Evolutionary conservation across 768 basidiomycete species (phyloP), one percentile per base, ranked within the genome.

Genomic region (Serendipita sp.): DNA sequence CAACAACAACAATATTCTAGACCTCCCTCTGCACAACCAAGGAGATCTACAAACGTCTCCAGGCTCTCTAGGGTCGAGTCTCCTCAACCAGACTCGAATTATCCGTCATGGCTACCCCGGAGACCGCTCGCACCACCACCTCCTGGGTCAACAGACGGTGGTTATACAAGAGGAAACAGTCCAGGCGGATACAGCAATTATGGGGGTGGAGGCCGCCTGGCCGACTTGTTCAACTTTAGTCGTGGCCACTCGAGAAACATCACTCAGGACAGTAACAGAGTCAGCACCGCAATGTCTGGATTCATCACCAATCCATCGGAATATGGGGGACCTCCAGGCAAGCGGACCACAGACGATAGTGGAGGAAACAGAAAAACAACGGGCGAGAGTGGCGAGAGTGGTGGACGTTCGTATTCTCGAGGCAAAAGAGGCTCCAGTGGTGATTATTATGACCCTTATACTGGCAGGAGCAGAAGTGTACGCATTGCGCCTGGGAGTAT

Each of bases 81-180:
- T 8, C 55, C 55, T 34, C 16, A 8, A 8, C 34, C 55, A 60
- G 55, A 60, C 10, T 60, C 36, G 16, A 60, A 60, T 37, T 91
- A 91, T 71, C 89, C 89, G 2, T 84, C 86, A 27, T 91, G 89
- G 89, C 83, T 91, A 1, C 89, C 89, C 16, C 81, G 77, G 65
- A 79, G 89, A 13, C 89, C 90, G 2, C 83, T 83, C 15, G 86
- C 82, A 0, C 89, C 89, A 0, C 90, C 2, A 80, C 80, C 2
- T 86, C 86, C 8, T 88, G 86, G 8, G 55, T 58, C 62, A 46
- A 64, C 43, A 64, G 31, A 58, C 23, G 27, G 46, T 44, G 34
- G 67, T 33, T 44, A 63, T 53, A 43, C 65, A 66, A 33, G 48
- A 45, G 27, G 67, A 58, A 36, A 52, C 45, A 63, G 62, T 45